Conservation (phyloP, 768 basidiomycete genomes). For the Boletus insuetus region DNA sequence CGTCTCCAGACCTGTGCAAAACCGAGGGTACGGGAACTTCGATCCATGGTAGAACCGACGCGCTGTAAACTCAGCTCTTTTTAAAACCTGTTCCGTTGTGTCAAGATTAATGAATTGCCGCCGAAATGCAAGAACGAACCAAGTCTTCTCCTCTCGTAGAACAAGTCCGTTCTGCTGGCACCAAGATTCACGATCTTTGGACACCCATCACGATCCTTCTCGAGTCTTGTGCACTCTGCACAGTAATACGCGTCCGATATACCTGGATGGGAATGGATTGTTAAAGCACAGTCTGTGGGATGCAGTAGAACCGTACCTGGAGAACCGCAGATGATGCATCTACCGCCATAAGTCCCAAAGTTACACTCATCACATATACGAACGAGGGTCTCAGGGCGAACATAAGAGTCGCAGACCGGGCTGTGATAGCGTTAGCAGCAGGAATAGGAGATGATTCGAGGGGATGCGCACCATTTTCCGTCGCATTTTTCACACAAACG, state of each 20-base stretch:
- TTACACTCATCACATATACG: constrained; percentile 99
- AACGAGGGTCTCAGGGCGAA: constrained; percentile 95
- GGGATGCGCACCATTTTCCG: constrained; percentile 84
- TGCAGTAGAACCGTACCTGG: constrained; percentile 58
- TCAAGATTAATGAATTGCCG: neutral
- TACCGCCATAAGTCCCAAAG: constrained; percentile 95
- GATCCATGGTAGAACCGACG: neutral
- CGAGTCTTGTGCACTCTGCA: constrained; percentile 93
- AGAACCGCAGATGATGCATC: constrained; percentile 96
- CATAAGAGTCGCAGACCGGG: constrained; percentile 98
- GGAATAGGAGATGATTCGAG: neutral
- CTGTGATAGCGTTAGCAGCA: constrained; percentile 39
- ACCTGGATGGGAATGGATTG: constrained; percentile 44
- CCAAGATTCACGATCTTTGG: constrained; percentile 98
- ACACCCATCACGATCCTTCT: constrained; percentile 98
- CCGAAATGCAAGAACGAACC: constrained; percentile 42
- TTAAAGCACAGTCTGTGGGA: neutral
- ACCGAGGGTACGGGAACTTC: neutral
- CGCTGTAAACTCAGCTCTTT: constrained; percentile 26
- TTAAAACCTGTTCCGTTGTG: constrained; percentile 25
- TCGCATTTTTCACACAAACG: constrained; percentile 99
- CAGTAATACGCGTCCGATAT: constrained; percentile 99
- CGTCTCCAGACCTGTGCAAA: neutral
- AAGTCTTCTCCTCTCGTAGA: constrained; percentile 85
- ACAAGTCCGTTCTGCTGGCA: constrained; percentile 86